Evolutionary conservation across 768 basidiomycete species (phyloP), one percentile per base, ranked within the genome.

Genomic region (Mycena metata): DNA sequence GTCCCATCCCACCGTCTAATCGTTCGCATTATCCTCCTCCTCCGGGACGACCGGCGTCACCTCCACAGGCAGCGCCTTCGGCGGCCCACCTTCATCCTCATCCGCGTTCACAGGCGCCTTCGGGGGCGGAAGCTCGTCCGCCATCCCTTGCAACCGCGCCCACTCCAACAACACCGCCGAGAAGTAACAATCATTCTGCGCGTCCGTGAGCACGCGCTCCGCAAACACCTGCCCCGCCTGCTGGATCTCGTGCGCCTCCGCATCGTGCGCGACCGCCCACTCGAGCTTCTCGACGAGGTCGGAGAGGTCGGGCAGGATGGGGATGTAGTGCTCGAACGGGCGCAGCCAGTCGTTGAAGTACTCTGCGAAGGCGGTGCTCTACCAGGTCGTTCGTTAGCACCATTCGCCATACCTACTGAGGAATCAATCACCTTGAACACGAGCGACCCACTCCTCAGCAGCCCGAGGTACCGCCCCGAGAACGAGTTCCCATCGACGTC

Each of bases 401-500:
- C 23, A 3, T 30, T 24, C 12, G 42, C 10, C 52, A 15, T n/a
- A 9, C 7, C 11, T 43, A 21, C 7, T 12, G 2, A 33, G 17
- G 24, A 5, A 19, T 3, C 45, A 47, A 49, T 24, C 64, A 67
- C 70, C 55, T 71, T 71, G 63, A 71, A 71, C 3, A 71, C 70
- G 11, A 71, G 65, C 58, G 62, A 60, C 24, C 70, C 70, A 39
- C 61, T 64, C 16, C 63, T 33, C 13, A 71, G 47, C 16, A 67
- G 51, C 16, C 63, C 62, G 8, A 69, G 51, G 49, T 64, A 69
- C 19, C 68, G 62, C 30, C 68, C 68, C 24, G 62, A 64, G 62
- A 71, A 71, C 47, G 70, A 64, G 47, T 68, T 71, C 7, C 70
- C 70, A 45, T 71, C 70, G 42, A 65, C 63, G 54, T 71, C 70